A percentile compares a stretch with the other conserved stretches of the same genome.
phyloP scores from a whole-genome alignment of 768 basidiomycete genomes.

The Rhodotorula sphaerocarpa region DNA sequence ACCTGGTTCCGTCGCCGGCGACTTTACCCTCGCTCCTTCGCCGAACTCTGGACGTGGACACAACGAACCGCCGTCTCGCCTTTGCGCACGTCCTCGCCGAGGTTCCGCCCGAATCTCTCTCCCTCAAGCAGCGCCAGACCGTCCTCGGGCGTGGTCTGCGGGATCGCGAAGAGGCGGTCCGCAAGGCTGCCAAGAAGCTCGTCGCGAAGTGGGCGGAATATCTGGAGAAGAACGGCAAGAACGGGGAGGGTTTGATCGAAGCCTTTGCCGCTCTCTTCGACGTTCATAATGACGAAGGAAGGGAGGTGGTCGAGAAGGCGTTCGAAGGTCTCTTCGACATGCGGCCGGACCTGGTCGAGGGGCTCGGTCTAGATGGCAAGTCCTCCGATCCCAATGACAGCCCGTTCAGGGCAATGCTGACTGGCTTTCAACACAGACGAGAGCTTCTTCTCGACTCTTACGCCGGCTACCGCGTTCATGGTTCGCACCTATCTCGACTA shows the following conservation, averaged over 20 bases:
- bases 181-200: constrained; percentile 62
- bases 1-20: constrained; percentile 54
- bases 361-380: constrained; percentile 62
- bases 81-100: constrained; percentile 61
- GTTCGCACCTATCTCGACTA: constrained; percentile 74
- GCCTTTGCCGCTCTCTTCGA: constrained; percentile 43
- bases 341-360: constrained; percentile 58
- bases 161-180: constrained; percentile 69
- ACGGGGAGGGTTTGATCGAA: constrained; percentile 47
- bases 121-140: constrained; percentile 63
- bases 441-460: constrained; percentile 60
- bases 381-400: constrained; percentile 1
- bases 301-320: constrained; percentile 61
- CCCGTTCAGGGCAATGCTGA: no score
- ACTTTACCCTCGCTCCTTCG: constrained; percentile 63
- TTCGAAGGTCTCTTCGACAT: constrained; percentile 63
- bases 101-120: constrained; percentile 54
- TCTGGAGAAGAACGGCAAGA: neutral
- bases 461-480: constrained; percentile 69
- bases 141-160: constrained; percentile 75
- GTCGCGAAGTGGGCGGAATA: constrained; percentile 61
- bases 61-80: constrained; percentile 62
- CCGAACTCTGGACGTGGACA: constrained; percentile 72
- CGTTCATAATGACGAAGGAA: constrained; percentile 41
- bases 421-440: constrained; percentile 47